phyloP scores from a whole-genome alignment of 2,329 filamentous ascomycete genomes.

The Westerdykella sp. region DNA sequence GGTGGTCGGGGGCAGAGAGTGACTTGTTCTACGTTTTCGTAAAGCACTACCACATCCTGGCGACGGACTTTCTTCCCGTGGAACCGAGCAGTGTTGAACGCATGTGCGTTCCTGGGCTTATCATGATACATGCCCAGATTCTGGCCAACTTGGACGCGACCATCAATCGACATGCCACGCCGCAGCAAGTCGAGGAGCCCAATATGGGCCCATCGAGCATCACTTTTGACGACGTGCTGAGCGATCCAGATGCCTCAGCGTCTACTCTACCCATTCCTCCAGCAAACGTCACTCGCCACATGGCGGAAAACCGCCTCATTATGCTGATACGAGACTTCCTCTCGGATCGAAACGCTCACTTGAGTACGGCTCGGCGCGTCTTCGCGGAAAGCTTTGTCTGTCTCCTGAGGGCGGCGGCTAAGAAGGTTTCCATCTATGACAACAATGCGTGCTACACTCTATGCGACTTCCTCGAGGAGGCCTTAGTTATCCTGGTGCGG shows the following conservation, averaged over 20 bases:
- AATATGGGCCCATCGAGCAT: slow-evolving; percentile 42
- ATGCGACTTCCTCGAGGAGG: slow-evolving; percentile 87
- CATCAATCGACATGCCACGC: slow-evolving; percentile 63
- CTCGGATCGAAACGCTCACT: slow-evolving; percentile 52
- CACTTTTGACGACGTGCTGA: slow-evolving; percentile 62
- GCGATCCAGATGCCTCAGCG: slow-evolving; percentile 59
- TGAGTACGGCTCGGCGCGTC: slow-evolving; percentile 55
- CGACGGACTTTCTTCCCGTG: slow-evolving; percentile 54
- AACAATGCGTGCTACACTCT: slow-evolving; percentile 79
- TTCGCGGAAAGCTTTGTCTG: slow-evolving; percentile 71
- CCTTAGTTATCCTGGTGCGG: slow-evolving; percentile 60
- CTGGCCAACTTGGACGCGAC: slow-evolving; percentile 74
- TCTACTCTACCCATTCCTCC: slow-evolving; percentile 57
- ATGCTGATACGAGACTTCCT: slow-evolving; percentile 77
- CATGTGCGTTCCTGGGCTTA: slow-evolving; percentile 66
- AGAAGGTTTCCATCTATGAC: slow-evolving; percentile 72
- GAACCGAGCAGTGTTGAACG: slow-evolving; percentile 50
- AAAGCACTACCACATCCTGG: slow-evolving; percentile 78
- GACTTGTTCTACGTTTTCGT: slow-evolving; percentile 88
- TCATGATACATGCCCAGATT: slow-evolving; percentile 76
- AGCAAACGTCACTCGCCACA: slow-evolving; percentile 66
- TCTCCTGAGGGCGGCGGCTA: slow-evolving; percentile 67
- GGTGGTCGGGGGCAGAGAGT: slow-evolving; percentile 82
- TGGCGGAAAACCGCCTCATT: slow-evolving; percentile 84
- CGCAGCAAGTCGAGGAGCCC: slow-evolving; percentile 29